Base-by-base conservation (phyloP, 2,329 filamentous ascomycete genomes). In the Cladobotryum mycophilum region DNA sequence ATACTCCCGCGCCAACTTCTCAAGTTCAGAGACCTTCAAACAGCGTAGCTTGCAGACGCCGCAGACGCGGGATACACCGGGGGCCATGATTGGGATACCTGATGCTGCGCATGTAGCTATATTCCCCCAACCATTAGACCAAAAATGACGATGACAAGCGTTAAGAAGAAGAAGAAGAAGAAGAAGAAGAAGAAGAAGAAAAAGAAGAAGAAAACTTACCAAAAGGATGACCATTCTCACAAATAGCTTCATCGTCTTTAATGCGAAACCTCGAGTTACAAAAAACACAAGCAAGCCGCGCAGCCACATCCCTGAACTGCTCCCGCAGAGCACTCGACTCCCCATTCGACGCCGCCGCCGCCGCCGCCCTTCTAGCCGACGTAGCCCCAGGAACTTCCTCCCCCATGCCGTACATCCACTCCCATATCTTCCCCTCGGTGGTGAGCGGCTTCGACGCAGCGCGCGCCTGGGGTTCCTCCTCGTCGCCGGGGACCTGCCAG, bases 381-480 rank as follows among this genome's bases (percentile, higher is more conserved):
- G 66, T 64, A 18, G 72, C 66, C 4, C 73, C 76, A 0, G 71
- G 67, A 3, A 80, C 73, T 2, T 70, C 66, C 0, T 69, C 65
- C 0, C 75, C 76, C n/a, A 66, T 66, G 15, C 76, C 78, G 57
- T 82, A 82, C 74, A 82, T 78, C 72, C 76, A 80, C 54, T 81
- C 75, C 73, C 79, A 82, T 41, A 77, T 67, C 36, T 67, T 66
- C 0, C 72, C 79, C 60, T 83, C 80, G 2, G 78, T 79, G n/a
- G 76, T 76, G 17, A 78, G 62, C 2, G 55, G 59, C 47, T 52
- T 57, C 22, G 49, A 48, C 37, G 42, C 15, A 14, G 33, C 14
- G 36, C 18, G 35, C 14, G 37, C 14, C 7, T 49, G 45, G 1
- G 25, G 30, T 0, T 51, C 49, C 5, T 56, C 50, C 5, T 45